These are phyloP conservation scores for Linnemannia exigua DNA, from an alignment of 192 early-diverging fungal genomes.

Conservation along the genomic window DNA sequence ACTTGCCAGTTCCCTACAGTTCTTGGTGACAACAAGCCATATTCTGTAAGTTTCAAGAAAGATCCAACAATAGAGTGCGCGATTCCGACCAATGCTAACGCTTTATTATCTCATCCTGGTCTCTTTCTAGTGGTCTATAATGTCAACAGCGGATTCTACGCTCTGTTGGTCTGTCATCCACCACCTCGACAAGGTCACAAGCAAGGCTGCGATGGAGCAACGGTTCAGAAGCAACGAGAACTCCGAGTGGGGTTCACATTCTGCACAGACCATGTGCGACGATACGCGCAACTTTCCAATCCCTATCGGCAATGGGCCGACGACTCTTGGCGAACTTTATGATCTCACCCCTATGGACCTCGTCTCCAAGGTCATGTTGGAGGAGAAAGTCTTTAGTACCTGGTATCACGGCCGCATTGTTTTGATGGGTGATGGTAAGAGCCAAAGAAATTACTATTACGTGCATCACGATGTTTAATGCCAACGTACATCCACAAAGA, in stretches of 20 bases:
- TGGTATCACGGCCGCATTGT: slow-evolving; percentile 3
- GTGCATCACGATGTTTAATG: too few species aligned
- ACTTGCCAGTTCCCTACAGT: background rate
- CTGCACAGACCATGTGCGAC: background rate
- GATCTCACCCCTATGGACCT: background rate
- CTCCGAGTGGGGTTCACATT: slow-evolving; percentile 19
- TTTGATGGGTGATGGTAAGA: slow-evolving; percentile 18
- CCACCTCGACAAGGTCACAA: background rate
- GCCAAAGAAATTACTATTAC: background rate
- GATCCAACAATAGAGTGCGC: too few species aligned
- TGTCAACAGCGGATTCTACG: background rate
- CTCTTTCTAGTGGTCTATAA: slow-evolving; percentile 15
- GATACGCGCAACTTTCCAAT: slow-evolving; percentile 4
- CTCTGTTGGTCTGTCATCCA: slow-evolving; percentile 22
- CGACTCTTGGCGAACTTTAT: slow-evolving; percentile 3
- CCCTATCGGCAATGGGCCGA: background rate
- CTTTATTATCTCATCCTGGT: too few species aligned
- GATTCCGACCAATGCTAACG: too few species aligned
- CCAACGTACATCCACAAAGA: too few species aligned
- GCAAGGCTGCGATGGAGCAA: background rate
- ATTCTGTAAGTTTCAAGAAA: background rate
- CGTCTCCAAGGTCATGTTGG: slow-evolving; percentile 7
- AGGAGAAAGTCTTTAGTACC: slow-evolving; percentile 23
- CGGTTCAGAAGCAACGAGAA: background rate
- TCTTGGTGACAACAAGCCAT: slow-evolving; percentile 15